phyloP scores from a whole-genome alignment of 2,329 filamentous ascomycete species.

The Hyphodiscus sp. region DNA sequence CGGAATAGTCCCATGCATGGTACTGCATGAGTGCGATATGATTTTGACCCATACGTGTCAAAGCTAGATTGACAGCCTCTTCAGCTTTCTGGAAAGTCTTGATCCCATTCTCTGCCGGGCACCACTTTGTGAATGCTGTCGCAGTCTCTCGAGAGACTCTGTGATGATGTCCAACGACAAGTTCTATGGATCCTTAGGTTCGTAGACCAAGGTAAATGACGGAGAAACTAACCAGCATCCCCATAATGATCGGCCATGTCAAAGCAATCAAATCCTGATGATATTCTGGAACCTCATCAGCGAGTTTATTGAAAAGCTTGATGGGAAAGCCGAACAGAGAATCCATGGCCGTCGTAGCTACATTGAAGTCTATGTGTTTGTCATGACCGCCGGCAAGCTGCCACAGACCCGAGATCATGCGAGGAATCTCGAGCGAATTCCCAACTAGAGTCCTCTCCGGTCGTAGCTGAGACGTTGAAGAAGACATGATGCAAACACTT shows the following conservation, averaged over 20 bases:
- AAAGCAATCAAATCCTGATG: constrained; percentile 8
- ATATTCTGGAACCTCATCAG: constrained; percentile 3
- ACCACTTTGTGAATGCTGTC: constrained; percentile 24
- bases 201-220: no score
- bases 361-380: constrained; percentile 9
- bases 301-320: no score
- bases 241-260: constrained; percentile 17
- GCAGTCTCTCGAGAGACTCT: not conserved
- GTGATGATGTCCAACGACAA: constrained; percentile 10
- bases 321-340: constrained; percentile 1
- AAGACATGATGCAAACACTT: no score
- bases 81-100: constrained; percentile 19
- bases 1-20: no score
- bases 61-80: constrained; percentile 24
- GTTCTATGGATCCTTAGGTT: not conserved
- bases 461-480: no score
- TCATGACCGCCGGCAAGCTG: constrained; percentile 17
- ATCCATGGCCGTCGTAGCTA: constrained; percentile 11
- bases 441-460: constrained; percentile 22
- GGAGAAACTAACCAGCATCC: constrained; percentile 4
- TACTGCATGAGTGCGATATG: not conserved
- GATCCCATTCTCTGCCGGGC: constrained; percentile 17
- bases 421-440: constrained; percentile 9
- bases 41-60: constrained; percentile 5
- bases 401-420: constrained; percentile 14